Evolutionary conservation across 1,139 yeast species (phyloP).

Genomic region (Chernovozyma sophiae-reginae): DNA sequence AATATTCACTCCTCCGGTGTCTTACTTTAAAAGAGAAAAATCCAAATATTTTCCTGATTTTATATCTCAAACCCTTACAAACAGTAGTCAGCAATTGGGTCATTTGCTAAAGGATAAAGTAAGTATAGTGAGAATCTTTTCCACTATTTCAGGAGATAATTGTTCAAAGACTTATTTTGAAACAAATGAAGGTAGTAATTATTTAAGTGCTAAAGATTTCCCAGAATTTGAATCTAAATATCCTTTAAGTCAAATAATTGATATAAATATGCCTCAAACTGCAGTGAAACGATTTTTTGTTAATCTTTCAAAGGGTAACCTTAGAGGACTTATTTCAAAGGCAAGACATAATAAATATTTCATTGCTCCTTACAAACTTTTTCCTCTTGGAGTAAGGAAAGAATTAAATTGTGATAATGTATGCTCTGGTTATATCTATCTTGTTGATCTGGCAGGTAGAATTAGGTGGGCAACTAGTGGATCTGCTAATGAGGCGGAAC

Average conservation of each 20-base stretch:
- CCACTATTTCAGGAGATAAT: slow-evolving; percentile 70
- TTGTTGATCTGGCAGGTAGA: slow-evolving; percentile 68
- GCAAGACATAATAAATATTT: slow-evolving; percentile 59
- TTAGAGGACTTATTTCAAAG: slow-evolving; percentile 40
- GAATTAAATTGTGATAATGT: slow-evolving; percentile 65
- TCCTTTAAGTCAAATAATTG: slow-evolving; percentile 66
- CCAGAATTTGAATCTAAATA: slow-evolving; percentile 26
- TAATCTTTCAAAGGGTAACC: slow-evolving; percentile 44
- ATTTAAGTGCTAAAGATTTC: slow-evolving; percentile 30
- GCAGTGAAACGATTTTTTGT: slow-evolving; percentile 63
- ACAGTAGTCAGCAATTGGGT: slow-evolving; percentile 32
- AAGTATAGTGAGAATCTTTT: slow-evolving; percentile 61
- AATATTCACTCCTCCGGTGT: slow-evolving; percentile 73
- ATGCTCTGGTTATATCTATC: slow-evolving; percentile 78
- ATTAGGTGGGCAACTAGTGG: slow-evolving; percentile 96
- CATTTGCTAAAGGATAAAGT: slow-evolving; percentile 46
- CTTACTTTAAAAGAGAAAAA: slow-evolving; percentile 71
- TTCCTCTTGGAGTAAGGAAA: slow-evolving; percentile 57
- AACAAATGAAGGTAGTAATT: slow-evolving; percentile 29
- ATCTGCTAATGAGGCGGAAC: slow-evolving; percentile 61
- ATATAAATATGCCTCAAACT: slow-evolving; percentile 70
- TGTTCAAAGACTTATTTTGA: slow-evolving; percentile 62
- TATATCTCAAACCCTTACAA: slow-evolving; percentile 51
- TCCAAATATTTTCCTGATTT: slow-evolving; percentile 86
- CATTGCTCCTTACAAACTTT: slow-evolving; percentile 56